Evolutionary conservation across 225 moss, liverwort and hornwort genomes (phyloP), one percentile per base, ranked within the genome.

Genomic region (Physcomitrium patens): DNA sequence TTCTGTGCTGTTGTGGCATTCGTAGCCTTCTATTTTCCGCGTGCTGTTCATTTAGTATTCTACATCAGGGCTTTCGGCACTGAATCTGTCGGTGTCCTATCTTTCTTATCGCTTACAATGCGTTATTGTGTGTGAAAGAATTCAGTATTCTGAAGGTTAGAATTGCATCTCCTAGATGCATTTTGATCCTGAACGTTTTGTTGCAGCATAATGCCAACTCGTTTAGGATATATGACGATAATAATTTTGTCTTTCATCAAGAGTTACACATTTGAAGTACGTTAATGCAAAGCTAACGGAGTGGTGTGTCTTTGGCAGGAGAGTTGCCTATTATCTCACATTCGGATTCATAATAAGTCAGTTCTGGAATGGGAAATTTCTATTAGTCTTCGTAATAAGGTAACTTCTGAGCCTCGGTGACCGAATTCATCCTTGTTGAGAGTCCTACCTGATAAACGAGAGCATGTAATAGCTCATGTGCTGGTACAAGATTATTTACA

Each of bases 301-400:
- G 73, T 78, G 59, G 58, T 16, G 45, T 74, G 44, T 20, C 18
- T 49, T 20, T 54, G 41, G 65, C 93, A 96, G 96, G 96, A 93
- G 75, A 83, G 90, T 54, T 92, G 93, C 60, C 80, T 96, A 41
- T 76, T 96, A 43, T 93, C 96, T 24, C 96, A 91, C 48, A 92
- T 96, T 68, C 91, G 93, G 67, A 93, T 96, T 79, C 93, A 96
- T 77, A 96, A 96, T 83, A 96, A 96, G 78, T 93, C 93, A 53
- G 96, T 96, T 54, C 83, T 96, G 67, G 96, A 96, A 78, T 96
- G 96, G 96, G 96, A 96, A 70, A 90, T 96, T 69, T 96, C 91
- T 46, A 85, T 92, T 62, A 91, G 93, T 61, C 81, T 96, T 44
- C 93, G 96, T 62, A 93, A 86, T 68, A 96, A 96, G 96, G 96